Base-by-base conservation (phyloP, 768 basidiomycete genomes). In the Russula griseocarnosa region DNA sequence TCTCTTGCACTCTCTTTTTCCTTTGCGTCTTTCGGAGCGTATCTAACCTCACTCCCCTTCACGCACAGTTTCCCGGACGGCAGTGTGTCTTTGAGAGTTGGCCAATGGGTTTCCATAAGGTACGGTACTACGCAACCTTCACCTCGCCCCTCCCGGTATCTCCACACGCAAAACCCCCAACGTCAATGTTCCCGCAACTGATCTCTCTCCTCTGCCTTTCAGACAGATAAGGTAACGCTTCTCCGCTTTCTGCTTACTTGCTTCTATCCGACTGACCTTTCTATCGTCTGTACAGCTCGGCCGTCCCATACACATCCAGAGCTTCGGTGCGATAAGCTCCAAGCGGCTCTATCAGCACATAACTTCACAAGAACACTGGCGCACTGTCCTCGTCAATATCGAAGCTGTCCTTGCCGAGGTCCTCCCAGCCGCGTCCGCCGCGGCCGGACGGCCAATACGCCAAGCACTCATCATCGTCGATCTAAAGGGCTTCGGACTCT, bases 61-160 rank as follows among this genome's bases (percentile, higher is more conserved):
- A n/a, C 16, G 26, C 10, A 28, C 56, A 91, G 88, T 91, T 85
- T 69, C 86, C n/a, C 1, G 86, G 84, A 66, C 83, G 88, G 50
- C 79, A 83, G 58, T 79, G 81, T 1, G 83, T 90, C 8, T 88
- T 89, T 67, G 82, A 87, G 58, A 84, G 82, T 66, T 91, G 88
- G 88, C 87, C 87, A 3, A 82, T 90, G 78, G 89, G 82, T 67
- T 90, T 87, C 69, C 88, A 91, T 73, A 90, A 89, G 77, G 87
- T 83, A 56, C 34, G 80, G n/a, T n/a, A n/a, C n/a, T n/a, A n/a
- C n/a, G n/a, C n/a, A n/a, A n/a, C n/a, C n/a, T n/a, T n/a, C 63
- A 60, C 53, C 1, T 28, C 38, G 40, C 18, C 20, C 24, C 24
- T 18, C 32, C 26, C 11, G 32, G 11, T 28, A 28, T 51, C n/a